Evolutionary conservation across 1,139 yeast genomes (phyloP).

Genomic region (Eremothecium gossypii): DNA sequence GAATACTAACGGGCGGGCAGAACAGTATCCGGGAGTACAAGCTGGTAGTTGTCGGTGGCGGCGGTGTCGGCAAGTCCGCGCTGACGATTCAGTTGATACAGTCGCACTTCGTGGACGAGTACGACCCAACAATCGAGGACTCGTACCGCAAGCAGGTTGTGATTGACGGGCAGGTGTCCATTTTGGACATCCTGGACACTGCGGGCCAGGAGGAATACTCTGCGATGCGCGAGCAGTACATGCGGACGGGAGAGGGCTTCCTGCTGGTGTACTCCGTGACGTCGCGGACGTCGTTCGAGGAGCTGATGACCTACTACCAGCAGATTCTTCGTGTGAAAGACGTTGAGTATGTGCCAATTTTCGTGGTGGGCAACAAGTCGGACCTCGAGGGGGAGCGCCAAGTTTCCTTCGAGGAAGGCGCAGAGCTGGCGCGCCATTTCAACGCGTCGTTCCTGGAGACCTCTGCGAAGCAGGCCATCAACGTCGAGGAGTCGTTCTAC

Average conservation of each 20-base stretch:
- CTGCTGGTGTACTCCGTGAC: conserved; percentile 77
- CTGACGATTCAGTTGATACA: conserved; percentile 84
- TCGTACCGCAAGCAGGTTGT: conserved; percentile 74
- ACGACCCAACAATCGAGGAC: conserved; percentile 96
- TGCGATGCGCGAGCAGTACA: conserved; percentile 90
- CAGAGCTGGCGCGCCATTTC: conserved; percentile 61
- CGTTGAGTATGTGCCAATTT: conserved; percentile 58
- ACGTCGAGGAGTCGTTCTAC: conserved; percentile 87
- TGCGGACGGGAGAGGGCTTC: conserved; percentile 91
- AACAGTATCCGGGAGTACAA: conserved; percentile 53
- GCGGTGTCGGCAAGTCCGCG: conserved; percentile 98
- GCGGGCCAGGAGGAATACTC: conserved; percentile 98
- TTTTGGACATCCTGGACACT: conserved; percentile 83
- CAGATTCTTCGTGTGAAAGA: conserved; percentile 85
- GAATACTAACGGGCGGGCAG: conserved; percentile 4
- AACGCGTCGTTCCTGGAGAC: conserved; percentile 84
- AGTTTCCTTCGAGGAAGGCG: conserved; percentile 75
- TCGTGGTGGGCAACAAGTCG: conserved; percentile 69
- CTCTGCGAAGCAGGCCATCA: conserved; percentile 84
- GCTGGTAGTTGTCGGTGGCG: conserved; percentile 93
- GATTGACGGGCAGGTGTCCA: conserved; percentile 69
- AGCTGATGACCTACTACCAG: conserved; percentile 66
- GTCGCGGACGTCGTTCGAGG: conserved; percentile 70
- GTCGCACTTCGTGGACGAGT: conserved; percentile 88
- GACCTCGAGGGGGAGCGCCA: conserved; percentile 77